phyloP scores from a whole-genome alignment of 2,329 filamentous ascomycete species.

The Phialemoniopsis sp. region DNA sequence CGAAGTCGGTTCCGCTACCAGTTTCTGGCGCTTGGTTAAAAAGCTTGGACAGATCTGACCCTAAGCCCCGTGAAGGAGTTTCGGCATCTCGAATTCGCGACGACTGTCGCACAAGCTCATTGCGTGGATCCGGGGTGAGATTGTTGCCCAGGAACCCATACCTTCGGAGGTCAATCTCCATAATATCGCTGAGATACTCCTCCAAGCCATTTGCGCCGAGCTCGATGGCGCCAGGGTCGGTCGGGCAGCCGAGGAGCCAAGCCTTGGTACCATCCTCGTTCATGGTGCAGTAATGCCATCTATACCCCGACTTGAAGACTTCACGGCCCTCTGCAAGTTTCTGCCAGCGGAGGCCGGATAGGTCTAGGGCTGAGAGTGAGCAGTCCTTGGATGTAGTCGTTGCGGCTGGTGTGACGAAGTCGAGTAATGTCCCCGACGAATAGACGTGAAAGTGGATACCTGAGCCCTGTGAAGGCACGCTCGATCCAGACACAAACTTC shows the following conservation, averaged over 20 bases:
- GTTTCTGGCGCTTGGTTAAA: conserved; percentile 84
- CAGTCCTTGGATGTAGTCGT: conserved; percentile 85
- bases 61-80: conserved; percentile 64
- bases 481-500: conserved; percentile 82
- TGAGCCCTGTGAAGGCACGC: conserved; percentile 82
- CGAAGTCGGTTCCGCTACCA: conserved; percentile 85
- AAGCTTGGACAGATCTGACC: conserved; percentile 77
- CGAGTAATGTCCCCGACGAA: conserved; percentile 85
- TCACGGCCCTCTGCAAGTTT: conserved; percentile 92
- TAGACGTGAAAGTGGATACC: conserved; percentile 96
- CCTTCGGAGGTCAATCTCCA: conserved; percentile 86
- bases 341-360: conserved; percentile 87
- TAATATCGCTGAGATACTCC: conserved; percentile 90
- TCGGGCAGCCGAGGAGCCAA: conserved; percentile 91
- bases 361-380: conserved; percentile 82
- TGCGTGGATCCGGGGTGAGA: conserved; percentile 49
- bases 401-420: conserved; percentile 89
- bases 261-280: conserved; percentile 94
- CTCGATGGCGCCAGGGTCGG: conserved; percentile 63
- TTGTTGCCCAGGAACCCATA: conserved; percentile 89
- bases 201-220: conserved; percentile 70
- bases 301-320: conserved; percentile 85
- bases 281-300: conserved; percentile 98
- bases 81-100: conserved; percentile 42
- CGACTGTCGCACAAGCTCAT: conserved; percentile 41